These are phyloP conservation scores for Calonectria crousiana DNA, from an alignment of 2,329 filamentous ascomycete genomes.

Conservation along the genomic window DNA sequence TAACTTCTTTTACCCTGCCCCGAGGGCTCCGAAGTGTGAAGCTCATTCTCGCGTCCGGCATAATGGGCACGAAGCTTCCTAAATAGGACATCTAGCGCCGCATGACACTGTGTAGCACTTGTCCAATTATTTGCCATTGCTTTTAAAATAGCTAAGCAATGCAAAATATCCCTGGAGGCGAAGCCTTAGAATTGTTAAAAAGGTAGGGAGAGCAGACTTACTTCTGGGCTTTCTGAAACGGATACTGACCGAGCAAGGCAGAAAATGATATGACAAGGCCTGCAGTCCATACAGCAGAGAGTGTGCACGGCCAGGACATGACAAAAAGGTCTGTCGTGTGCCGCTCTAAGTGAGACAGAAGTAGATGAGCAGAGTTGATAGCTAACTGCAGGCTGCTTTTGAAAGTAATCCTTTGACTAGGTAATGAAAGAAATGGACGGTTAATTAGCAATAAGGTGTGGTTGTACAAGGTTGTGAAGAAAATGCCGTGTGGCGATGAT, in stretches of 20 bases:
- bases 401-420: slow-evolving; percentile 42
- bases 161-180: neutral
- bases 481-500: slow-evolving; percentile 24
- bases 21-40: neutral
- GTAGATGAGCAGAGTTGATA: slow-evolving; percentile 44
- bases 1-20: neutral
- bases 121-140: slow-evolving; percentile 10
- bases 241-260: slow-evolving; percentile 45
- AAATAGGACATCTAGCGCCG: neutral
- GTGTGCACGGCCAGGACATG: slow-evolving; percentile 49
- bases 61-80: neutral
- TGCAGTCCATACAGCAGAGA: slow-evolving; percentile 53
- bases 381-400: slow-evolving; percentile 47
- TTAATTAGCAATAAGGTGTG: slow-evolving; percentile 50
- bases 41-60: neutral
- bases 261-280: slow-evolving; percentile 52
- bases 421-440: slow-evolving; percentile 50
- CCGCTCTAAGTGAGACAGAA: slow-evolving; percentile 40
- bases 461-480: slow-evolving; percentile 48
- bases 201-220: neutral
- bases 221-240: slow-evolving; percentile 32
- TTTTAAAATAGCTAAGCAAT: slow-evolving; percentile 14
- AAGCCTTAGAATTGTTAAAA: neutral
- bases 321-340: slow-evolving; percentile 14
- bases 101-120: slow-evolving; percentile 15